phyloP scores from a whole-genome alignment of 78 protist species.

The Emiliania huxleyi region DNA sequence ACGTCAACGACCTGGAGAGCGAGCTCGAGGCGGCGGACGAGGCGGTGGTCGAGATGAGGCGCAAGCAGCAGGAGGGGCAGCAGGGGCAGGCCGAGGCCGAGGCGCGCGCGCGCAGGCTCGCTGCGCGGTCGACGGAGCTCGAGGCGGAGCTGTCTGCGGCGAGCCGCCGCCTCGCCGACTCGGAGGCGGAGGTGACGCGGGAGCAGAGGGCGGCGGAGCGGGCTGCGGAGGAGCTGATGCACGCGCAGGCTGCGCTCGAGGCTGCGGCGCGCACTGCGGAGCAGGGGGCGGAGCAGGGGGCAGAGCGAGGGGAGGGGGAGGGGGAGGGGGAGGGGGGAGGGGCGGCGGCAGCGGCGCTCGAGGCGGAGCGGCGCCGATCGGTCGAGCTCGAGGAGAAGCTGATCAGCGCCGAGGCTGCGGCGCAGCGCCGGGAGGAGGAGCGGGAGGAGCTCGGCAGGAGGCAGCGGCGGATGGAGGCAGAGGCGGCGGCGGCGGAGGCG shows the following conservation, averaged over 20 bases:
- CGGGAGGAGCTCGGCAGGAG: not conserved
- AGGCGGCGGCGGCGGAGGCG: too few relatives aligned
- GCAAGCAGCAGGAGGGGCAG: not conserved
- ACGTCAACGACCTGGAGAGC: not conserved
- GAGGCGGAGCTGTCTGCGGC: not conserved
- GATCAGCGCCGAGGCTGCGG: not conserved
- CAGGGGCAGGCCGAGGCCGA: not conserved
- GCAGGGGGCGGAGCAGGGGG: not conserved
- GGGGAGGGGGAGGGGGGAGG: not conserved
- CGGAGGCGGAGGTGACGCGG: not conserved
- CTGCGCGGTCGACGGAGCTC: not conserved
- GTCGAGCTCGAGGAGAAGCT: not conserved
- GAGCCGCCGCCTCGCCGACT: not conserved
- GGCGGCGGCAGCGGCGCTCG: not conserved
- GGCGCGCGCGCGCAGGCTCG: not conserved
- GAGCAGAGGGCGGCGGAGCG: not conserved
- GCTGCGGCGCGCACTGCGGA: not conserved
- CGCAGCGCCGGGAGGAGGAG: not conserved
- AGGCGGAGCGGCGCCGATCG: not conserved
- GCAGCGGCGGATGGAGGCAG: too few relatives aligned
- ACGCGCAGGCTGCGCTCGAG: not conserved
- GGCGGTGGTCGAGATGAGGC: not conserved
- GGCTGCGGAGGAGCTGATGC: not conserved
- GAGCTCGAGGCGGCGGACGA: conserved; percentile 27
- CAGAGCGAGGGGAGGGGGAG: not conserved